phyloP scores from a whole-genome alignment of 1,284 basidiomycete genomes.

The Sanghuangporus sanghuang region DNA sequence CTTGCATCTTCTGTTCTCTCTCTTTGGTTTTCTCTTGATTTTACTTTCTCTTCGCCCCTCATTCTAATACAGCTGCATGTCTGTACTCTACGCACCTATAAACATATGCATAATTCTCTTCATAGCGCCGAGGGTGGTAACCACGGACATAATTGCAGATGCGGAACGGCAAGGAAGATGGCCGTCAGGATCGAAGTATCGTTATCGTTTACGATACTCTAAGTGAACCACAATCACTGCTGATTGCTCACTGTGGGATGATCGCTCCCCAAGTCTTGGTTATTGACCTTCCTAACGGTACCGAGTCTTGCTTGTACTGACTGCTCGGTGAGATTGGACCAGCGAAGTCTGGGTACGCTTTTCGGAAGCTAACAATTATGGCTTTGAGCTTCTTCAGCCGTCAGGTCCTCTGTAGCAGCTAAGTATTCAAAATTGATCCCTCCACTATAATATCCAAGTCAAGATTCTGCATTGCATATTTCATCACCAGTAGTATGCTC shows the following conservation, averaged over 20 bases:
- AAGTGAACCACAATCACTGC: conserved; percentile 25
- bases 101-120: background rate
- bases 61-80: background rate
- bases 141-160: too few relatives aligned
- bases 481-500: too few relatives aligned
- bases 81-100: background rate
- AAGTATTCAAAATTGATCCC: too few relatives aligned
- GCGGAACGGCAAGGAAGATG: background rate
- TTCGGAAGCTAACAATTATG: conserved; percentile 22
- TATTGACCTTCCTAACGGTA: too few relatives aligned
- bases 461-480: too few relatives aligned
- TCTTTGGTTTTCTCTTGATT: background rate
- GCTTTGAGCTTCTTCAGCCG: conserved; percentile 17
- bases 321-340: conserved; percentile 29
- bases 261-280: conserved; percentile 31
- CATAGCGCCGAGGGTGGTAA: background rate
- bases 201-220: background rate
- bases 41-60: background rate
- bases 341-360: conserved; percentile 25
- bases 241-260: conserved; percentile 33
- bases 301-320: too few relatives aligned
- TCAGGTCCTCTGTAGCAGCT: conserved; percentile 18
- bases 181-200: background rate
- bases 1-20: background rate
- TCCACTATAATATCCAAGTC: too few relatives aligned